Conservation (phyloP, 345 rosid species). For the Rhizophora mangle region DNA sequence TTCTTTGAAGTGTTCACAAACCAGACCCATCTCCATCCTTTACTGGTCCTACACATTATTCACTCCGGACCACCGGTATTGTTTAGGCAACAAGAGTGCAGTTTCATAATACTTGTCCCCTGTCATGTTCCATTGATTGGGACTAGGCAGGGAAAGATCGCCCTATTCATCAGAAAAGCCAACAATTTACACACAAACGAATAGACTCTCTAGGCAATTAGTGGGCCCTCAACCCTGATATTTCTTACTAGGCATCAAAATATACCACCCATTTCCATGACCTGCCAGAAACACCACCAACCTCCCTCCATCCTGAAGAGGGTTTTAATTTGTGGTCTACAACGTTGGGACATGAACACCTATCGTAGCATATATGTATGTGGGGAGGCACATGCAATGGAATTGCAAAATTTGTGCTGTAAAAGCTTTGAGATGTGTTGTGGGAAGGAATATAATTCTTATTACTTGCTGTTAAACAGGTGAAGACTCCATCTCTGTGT, state of each 20-base stretch:
- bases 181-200: not conserved
- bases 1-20: no score
- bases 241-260: no score
- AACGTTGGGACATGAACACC: no score
- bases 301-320: not conserved
- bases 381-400: conserved; percentile 13
- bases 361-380: not conserved
- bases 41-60: no score
- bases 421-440: conserved; percentile 15
- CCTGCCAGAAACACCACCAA: no score
- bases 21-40: no score
- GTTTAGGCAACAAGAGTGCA: no score
- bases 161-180: not conserved
- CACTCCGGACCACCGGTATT: not conserved
- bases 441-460: conserved; percentile 4
- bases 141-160: not conserved
- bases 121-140: conserved; percentile 6
- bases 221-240: not conserved
- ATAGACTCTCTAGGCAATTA: not conserved
- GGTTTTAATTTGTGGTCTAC: not conserved
- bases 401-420: conserved; percentile 9
- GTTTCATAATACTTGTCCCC: no score
- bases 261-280: no score
- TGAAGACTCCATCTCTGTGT: conserved; percentile 2
- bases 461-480: conserved; percentile 13